Evolutionary conservation across 257 asterid genomes (phyloP).

Genomic region (Fraxinus americana): DNA sequence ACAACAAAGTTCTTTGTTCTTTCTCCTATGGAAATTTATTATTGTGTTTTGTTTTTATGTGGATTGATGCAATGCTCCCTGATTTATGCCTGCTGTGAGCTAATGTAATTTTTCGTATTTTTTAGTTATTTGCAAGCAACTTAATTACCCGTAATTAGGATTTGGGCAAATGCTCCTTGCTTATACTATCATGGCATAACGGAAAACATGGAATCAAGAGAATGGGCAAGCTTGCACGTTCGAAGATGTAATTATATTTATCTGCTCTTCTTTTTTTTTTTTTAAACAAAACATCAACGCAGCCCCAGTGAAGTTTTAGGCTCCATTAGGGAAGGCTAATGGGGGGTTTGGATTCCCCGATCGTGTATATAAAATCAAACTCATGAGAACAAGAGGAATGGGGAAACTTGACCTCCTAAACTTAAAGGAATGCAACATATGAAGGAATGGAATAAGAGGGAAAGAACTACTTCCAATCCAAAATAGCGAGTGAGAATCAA

Average conservation of each 20-base stretch:
- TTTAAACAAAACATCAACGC: too few species aligned
- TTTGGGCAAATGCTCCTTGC: neutral
- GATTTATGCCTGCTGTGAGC: conserved; percentile 11
- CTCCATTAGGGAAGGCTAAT: too few species aligned
- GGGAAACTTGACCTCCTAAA: too few species aligned
- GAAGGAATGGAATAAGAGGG: too few species aligned
- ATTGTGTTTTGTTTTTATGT: neutral
- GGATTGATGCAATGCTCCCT: conserved; percentile 4
- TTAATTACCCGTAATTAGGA: conserved; percentile 3
- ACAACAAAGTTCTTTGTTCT: conserved; percentile 2
- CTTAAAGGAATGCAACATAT: too few species aligned
- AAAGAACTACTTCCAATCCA: too few species aligned
- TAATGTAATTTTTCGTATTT: neutral
- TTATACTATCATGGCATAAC: neutral
- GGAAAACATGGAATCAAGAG: neutral
- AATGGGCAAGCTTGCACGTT: neutral
- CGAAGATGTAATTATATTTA: neutral
- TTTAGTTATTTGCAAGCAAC: conserved; percentile 4
- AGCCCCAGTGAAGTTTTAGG: too few species aligned
- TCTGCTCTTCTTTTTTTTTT: too few species aligned
- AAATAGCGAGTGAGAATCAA: too few species aligned
- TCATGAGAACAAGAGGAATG: too few species aligned
- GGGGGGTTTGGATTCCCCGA: too few species aligned
- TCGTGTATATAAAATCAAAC: too few species aligned
- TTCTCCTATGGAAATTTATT: neutral